A percentile compares a stretch with the other conserved stretches of the same genome.
Conservation (phyloP, 2,329 filamentous ascomycete species). For the Trichoderma breve region DNA sequence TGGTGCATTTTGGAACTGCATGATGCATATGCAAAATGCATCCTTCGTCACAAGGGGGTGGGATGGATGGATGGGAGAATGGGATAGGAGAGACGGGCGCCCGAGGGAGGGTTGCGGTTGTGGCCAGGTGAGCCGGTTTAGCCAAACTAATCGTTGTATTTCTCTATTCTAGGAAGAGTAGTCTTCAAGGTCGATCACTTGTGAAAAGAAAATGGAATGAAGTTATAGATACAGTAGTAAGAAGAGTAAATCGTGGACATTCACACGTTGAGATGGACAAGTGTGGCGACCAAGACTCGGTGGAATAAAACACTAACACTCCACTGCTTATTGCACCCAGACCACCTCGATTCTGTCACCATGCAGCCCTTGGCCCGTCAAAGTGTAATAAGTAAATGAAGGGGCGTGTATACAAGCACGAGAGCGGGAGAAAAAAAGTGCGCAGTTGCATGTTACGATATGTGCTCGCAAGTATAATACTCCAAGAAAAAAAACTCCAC, state of each 20-base stretch:
- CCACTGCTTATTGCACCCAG: neutral
- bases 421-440: neutral
- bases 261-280: neutral
- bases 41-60: conserved; percentile 6
- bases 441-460: neutral
- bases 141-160: neutral
- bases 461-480: neutral
- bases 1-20: conserved; percentile 4
- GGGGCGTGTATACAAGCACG: neutral
- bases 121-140: conserved; percentile 6
- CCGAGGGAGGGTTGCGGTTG: neutral
- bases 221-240: neutral
- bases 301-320: neutral
- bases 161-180: neutral
- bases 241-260: neutral
- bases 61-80: neutral
- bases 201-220: neutral
- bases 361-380: conserved; percentile 8
- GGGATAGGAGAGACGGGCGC: neutral
- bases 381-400: neutral
- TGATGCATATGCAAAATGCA: conserved; percentile 13
- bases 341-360: neutral
- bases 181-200: neutral
- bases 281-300: neutral
- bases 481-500: conserved; percentile 1